Evolutionary conservation across 2,329 filamentous ascomycete species (phyloP), one percentile per base, ranked within the genome.

Genomic region (Aspergillus japonicus): DNA sequence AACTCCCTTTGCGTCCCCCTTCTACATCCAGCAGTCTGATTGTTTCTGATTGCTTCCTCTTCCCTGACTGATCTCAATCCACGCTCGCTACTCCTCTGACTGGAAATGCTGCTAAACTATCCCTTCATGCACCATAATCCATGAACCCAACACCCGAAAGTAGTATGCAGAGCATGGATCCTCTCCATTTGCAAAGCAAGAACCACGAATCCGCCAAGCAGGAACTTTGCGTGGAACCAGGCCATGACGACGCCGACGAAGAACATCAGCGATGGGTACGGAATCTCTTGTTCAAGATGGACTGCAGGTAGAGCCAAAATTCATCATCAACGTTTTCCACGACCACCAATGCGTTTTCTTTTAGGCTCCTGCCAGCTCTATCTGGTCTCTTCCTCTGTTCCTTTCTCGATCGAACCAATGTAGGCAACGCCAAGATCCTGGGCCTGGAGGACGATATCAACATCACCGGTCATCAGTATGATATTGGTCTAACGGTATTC

Each of bases 341-440:
- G n/a, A 8, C 16, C 39, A 19, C 19, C 47, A n/a, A 47, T 29
- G 47, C n/a, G 48, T 12, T 8, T 5, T 33, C 58, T 8, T 5
- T 31, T 58, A 88, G 85, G 52, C 83, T 89, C 26, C 76, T 89
- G 6, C 87, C 87, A 0, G 74, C 87, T 6, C 79, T 90, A n/a
- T 82, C 86, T 0, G 67, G 89, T 0, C 76, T 90, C 1, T 89
- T 89, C 65, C 78, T 89, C 10, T 89, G 85, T 74, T 89, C 86
- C 1, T 84, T 85, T 63, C 78, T 85, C 57, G 88, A 90, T 72
- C 82, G 89, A 47, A 89, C 87, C n/a, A 91, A 90, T 69, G 86
- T 90, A 42, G 88, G 88, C 42, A 90, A 90, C 68, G 88, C 87
- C 24, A 86, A 86, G 62, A 85, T 90, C 8, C 80, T 88, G 54